These are phyloP conservation scores for Dryadomyces sulphureus DNA, from an alignment of 2,329 filamentous ascomycete species.

Conservation along the genomic window DNA sequence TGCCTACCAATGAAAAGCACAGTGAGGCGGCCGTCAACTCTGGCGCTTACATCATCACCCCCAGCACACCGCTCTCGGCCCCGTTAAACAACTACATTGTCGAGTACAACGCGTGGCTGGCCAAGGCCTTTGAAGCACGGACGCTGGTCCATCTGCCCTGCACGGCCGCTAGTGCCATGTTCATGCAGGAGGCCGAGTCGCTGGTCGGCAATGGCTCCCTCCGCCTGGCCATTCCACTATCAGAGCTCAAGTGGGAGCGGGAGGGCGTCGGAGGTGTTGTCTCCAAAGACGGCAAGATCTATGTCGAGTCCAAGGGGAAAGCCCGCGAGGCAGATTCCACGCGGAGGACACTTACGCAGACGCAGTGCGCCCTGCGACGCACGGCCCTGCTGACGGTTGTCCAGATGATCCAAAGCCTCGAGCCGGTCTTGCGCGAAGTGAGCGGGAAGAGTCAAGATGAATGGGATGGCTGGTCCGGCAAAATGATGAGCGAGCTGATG, in stretches of 20 bases:
- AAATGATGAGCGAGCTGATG: conserved; percentile 74
- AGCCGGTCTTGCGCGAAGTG: conserved; percentile 66
- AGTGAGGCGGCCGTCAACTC: conserved; percentile 50
- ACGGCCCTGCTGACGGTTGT: conserved; percentile 73
- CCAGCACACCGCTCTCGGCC: conserved; percentile 67
- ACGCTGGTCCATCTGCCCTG: conserved; percentile 64
- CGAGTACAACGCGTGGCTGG: conserved; percentile 73
- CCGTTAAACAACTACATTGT: conserved; percentile 70
- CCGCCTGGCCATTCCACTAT: conserved; percentile 73
- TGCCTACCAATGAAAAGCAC: conserved; percentile 28
- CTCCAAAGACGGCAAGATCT: conserved; percentile 45
- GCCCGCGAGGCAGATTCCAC: conserved; percentile 14
- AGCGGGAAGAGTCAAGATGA: conserved; percentile 82
- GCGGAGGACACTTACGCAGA: conserved; percentile 35
- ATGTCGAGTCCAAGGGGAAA: conserved; percentile 31
- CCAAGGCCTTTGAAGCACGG: conserved; percentile 57
- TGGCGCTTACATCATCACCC: conserved; percentile 68
- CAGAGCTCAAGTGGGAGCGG: conserved; percentile 75
- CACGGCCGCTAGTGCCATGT: conserved; percentile 56
- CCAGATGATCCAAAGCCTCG: conserved; percentile 71
- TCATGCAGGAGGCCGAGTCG: conserved; percentile 65
- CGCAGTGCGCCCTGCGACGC: conserved; percentile 58
- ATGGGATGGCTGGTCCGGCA: conserved; percentile 80
- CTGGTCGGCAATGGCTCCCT: conserved; percentile 57
- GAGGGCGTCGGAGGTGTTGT: conserved; percentile 52